Evolutionary conservation across 345 rosid species (phyloP).

Genomic region (Lepidium aucheri): DNA sequence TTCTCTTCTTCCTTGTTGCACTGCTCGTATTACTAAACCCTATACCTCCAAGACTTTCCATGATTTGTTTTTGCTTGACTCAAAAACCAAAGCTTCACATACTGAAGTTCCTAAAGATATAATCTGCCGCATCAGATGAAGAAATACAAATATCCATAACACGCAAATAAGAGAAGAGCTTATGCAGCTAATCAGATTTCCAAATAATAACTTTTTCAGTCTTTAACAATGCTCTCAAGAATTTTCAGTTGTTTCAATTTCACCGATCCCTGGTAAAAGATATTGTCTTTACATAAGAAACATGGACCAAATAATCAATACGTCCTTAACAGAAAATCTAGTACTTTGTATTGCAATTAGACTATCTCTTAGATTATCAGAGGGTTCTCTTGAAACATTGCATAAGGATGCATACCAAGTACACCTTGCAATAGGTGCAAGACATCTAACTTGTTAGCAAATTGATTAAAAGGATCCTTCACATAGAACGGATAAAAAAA

Average conservation of each 20-base stretch:
- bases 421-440: too few relatives aligned
- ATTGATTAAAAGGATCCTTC: too few relatives aligned
- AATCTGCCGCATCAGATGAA: background rate
- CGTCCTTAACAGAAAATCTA: too few relatives aligned
- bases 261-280: too few relatives aligned
- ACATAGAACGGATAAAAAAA: too few relatives aligned
- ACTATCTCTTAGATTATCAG: background rate
- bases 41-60: conserved; percentile 50
- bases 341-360: too few relatives aligned
- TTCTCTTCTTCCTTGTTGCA: conserved; percentile 64
- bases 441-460: too few relatives aligned
- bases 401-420: background rate
- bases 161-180: background rate
- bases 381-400: background rate
- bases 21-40: conserved; percentile 48
- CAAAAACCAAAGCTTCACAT: background rate
- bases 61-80: conserved; percentile 1
- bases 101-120: background rate
- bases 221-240: background rate
- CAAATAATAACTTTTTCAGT: background rate
- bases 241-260: background rate
- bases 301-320: too few relatives aligned
- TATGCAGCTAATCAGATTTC: background rate
- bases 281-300: too few relatives aligned
- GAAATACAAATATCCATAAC: background rate